Base-by-base conservation (phyloP, 805 yeast genomes). In the Martiniozyma abietophila region DNA sequence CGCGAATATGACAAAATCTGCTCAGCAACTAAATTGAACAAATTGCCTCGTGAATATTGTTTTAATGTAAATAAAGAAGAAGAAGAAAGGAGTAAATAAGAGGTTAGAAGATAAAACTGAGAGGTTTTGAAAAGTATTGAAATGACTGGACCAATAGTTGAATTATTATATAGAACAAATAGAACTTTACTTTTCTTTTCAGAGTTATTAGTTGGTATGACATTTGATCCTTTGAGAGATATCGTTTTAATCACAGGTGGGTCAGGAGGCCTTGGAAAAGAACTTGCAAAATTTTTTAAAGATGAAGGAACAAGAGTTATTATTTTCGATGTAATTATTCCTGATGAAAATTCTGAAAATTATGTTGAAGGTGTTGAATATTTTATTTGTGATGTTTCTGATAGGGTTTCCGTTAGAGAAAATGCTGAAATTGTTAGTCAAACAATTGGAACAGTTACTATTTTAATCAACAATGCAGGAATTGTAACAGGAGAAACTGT, bases 401-500 rank as follows among this genome's bases (percentile, higher is more conserved):
- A 71, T 33, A 42, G 65, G 12, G 49, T 53, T 2, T 64, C 68
- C 14, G 67, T 86, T 6, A 45, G 52, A 15, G 47, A 49, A 3
- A 49, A 64, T 25, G 66, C 68, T 5, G 49, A 49, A 6, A 38
- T 30, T 8, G 70, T 86, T 20, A 49, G 48, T 22, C 31, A 48
- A n/a, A 66, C 65, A 21, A 48, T 72, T 27, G 94, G 94, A 0
- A 45, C 45, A 0, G 77, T 82, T 1, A 69, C 86, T 0, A 64
- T 86, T 2, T 57, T 89, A 11, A 68, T 89, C 32, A 88, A 88
- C 54, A 88, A 89, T 53, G 97, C 96, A 0, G 97, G 84, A 0
- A 68, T 85, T 9, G 65, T 78, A 24, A 58, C 60, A 9, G 83
- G 84, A 0, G 69, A 71, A 40, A 50, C 74, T 1, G 49, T 86